A percentile compares a stretch with the other conserved stretches of the same genome.
phyloP scores from a whole-genome alignment of 495 filamentous ascomycete species.

The Letharia columbiana region DNA sequence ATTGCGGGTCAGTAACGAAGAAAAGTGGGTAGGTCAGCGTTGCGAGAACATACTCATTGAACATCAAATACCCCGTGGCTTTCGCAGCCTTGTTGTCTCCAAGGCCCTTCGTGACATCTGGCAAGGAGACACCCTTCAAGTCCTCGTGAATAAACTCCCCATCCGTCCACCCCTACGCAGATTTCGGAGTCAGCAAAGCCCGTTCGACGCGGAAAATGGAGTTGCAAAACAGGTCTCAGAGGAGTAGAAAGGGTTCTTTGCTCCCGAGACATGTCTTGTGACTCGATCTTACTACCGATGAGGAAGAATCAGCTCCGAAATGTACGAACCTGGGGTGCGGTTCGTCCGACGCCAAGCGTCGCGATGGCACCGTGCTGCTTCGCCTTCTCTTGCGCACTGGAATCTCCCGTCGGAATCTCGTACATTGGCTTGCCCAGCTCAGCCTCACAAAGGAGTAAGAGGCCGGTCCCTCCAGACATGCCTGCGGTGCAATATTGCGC shows the following conservation, averaged over 20 bases:
- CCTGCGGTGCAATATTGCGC: slow-evolving; percentile 63
- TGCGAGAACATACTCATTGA: slow-evolving; percentile 44
- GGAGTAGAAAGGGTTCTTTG: no score
- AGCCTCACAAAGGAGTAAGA: slow-evolving; percentile 63
- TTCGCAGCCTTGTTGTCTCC: slow-evolving; percentile 23
- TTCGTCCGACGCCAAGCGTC: slow-evolving; percentile 57
- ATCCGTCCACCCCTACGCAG: slow-evolving; percentile 57
- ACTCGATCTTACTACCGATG: no score
- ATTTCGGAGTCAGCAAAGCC: no score
- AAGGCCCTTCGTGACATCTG: slow-evolving; percentile 20
- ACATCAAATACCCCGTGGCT: slow-evolving; percentile 22
- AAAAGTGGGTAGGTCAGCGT: background rate
- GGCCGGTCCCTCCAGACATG: slow-evolving; percentile 49
- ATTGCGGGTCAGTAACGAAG: background rate
- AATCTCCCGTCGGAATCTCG: slow-evolving; percentile 27
- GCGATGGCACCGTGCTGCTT: slow-evolving; percentile 50
- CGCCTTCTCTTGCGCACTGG: slow-evolving; percentile 52
- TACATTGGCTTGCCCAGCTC: slow-evolving; percentile 61
- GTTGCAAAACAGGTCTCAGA: no score
- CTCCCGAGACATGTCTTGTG: no score
- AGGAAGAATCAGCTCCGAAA: no score
- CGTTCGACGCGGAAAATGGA: no score
- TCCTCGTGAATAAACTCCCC: slow-evolving; percentile 52
- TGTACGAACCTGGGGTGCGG: slow-evolving; percentile 37
- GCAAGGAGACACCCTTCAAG: slow-evolving; percentile 57